Base-by-base conservation (phyloP, 139 green algal species). In the Tetraselmis chui region DNA sequence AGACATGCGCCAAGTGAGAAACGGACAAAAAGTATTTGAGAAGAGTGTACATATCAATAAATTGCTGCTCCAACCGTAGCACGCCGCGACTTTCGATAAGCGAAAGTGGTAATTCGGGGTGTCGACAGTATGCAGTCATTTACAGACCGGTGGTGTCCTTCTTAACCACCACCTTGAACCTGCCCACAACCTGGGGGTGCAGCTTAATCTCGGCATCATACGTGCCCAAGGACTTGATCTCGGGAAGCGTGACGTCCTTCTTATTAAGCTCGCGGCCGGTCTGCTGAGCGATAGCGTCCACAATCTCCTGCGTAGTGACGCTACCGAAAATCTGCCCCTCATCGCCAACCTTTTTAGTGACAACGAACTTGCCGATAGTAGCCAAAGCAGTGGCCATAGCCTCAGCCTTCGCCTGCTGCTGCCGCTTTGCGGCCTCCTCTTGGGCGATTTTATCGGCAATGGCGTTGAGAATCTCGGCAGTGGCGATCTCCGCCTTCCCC, bases 271-370 rank as follows among this genome's bases (percentile, higher is more conserved):
- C 83, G 75, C 91, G 89, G 30, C 92, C 91, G 22, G 93, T 98
- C 88, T 98, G 94, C 88, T 90, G 80, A 5, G 45, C 45, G 79
- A 98, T 93, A 22, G 94, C 95, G 25, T 92, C 89, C 59, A 94
- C 87, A 45, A 96, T 31, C 30, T 97, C 93, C 67, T 78, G 25
- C 26, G 87, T 76, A 27, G 87, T 93, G 32, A 97, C 93, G 78
- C 85, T 91, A 83, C 94, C 93, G 83, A 94, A 97, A 76, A 98
- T 96, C 83, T 91, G 84, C 82, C 94, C 94, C 59, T 93, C 91
- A 29, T 96, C 92, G 76, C 94, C 94, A 31, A 86, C 84, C 88
- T 96, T 97, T 91, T 97, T 98, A 82, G 94, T 95, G 76, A 98
- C 91, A 0, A 91, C 83, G 84, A 98, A 97, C 85, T 98, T 98